Conservation (phyloP, 2,329 filamentous ascomycete genomes). For the Clonostachys sp. region DNA sequence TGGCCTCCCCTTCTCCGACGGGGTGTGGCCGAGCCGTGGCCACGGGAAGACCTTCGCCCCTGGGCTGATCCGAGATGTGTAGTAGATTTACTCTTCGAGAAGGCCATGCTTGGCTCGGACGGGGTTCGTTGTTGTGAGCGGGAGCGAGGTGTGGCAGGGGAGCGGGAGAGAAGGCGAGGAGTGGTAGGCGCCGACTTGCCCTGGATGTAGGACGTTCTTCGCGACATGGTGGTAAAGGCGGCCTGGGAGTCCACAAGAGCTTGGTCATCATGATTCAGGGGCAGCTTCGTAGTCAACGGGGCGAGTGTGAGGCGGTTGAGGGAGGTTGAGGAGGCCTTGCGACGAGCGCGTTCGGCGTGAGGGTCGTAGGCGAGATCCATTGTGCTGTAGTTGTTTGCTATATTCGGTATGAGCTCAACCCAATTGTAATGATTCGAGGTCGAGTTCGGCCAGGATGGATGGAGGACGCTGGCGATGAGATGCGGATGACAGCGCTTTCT, state of each 20-base stretch:
- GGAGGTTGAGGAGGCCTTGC: conserved; percentile 55
- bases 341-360: conserved; percentile 50
- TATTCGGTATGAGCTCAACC: too few species aligned
- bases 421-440: too few species aligned
- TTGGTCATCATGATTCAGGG: conserved; percentile 28
- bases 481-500: too few species aligned
- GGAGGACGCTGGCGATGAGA: too few species aligned
- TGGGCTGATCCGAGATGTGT: conserved; percentile 38
- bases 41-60: conserved; percentile 6
- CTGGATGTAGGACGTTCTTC: conserved; percentile 49
- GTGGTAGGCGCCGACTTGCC: conserved; percentile 61
- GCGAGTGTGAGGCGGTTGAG: conserved; percentile 58
- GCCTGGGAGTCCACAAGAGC: conserved; percentile 13
- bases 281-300: conserved; percentile 59
- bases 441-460: too few species aligned
- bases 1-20: conserved; percentile 22
- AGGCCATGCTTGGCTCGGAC: conserved; percentile 24
- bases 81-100: conserved; percentile 61
- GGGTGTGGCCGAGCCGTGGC: conserved; percentile 11
- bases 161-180: conserved; percentile 56
- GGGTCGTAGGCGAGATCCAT: conserved; percentile 61
- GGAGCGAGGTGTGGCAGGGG: conserved; percentile 44
- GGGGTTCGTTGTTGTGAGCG: conserved; percentile 36
- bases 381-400: not conserved
- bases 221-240: conserved; percentile 16